A percentile compares a stretch with the other conserved stretches of the same genome.
phyloP scores from a whole-genome alignment of 129 eudicot species.

The Pittosporum tobira region DNA sequence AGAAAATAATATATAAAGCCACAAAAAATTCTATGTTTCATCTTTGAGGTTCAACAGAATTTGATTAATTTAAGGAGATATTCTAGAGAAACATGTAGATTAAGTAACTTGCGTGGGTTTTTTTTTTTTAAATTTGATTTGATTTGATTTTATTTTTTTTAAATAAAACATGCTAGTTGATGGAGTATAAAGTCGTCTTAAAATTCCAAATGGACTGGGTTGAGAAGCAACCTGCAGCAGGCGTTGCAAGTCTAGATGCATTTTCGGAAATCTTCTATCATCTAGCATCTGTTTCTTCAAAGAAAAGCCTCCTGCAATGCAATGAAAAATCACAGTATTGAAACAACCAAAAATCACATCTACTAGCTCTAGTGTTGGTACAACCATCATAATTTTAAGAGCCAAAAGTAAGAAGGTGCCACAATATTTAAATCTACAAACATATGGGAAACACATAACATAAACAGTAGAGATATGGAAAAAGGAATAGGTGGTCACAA shows the following conservation, averaged over 20 bases:
- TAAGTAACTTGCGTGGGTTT: not conserved
- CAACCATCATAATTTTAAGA: no score
- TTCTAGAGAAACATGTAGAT: not conserved
- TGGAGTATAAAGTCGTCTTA: not conserved
- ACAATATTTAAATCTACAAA: no score
- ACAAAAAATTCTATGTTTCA: not conserved
- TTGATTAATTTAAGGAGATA: not conserved
- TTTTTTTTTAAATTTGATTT: not conserved
- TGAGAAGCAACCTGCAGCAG: constrained; percentile 62
- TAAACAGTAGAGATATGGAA: no score
- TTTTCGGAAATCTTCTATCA: constrained; percentile 88
- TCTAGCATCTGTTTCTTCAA: constrained; percentile 80
- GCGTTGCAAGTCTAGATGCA: constrained; percentile 96
- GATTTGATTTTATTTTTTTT: no score
- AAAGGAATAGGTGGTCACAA: no score
- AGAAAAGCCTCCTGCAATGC: constrained; percentile 72
- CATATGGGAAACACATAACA: no score
- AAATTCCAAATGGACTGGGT: constrained; percentile 1
- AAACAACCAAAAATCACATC: not conserved
- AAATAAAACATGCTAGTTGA: not conserved
- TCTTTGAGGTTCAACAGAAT: not conserved
- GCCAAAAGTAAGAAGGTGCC: no score
- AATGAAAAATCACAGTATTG: not conserved
- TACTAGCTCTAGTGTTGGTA: no score
- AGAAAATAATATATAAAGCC: not conserved